Base-by-base conservation (phyloP, 2,329 filamentous ascomycete genomes). In the Paecilomyces fulvus region DNA sequence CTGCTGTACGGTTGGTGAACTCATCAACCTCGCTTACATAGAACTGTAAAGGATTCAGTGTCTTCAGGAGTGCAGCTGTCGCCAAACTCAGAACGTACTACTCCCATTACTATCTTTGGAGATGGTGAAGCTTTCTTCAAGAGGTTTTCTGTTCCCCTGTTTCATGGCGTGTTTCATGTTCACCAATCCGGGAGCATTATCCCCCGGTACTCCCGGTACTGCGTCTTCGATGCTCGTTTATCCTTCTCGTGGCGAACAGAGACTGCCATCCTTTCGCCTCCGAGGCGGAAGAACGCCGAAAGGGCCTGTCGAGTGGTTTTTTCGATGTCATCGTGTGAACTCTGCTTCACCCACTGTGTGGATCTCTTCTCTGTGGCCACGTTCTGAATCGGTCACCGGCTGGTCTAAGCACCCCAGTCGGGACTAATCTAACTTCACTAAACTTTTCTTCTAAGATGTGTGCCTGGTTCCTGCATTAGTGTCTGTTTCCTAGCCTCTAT, bases 401-500 rank as follows among this genome's bases (percentile, higher is more conserved):
- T 49, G 48, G 48, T 12, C 23, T 49, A 11, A 23, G 48, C 48
- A 12, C 48, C 12, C 3, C 10, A 49, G 8, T 49, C 21, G 14
- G 48, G n/a, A 12, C 14, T 20, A 23, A n/a, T 21, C 14, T 20
- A 23, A n/a, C 48, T 28, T 49, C 2, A 23, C 25, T 49, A n/a
- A 49, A 49, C 21, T 49, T 49, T 23, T 25, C 52, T 55, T 49
- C 43, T 49, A 57, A 48, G 31, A 33, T 55, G 31, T 56, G 52
- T 54, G 60, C 49, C n/a, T 25, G 49, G 62, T 63, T 63, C 63
- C 64, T 67, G 63, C 57, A 61, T 58, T 61, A 64, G 61, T 37
- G 51, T 37, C 57, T 49, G 49, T 33, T 30, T n/a, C n/a, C 30
- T 14, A 20, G 10, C 21, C 48, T 25, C 10, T 12, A 49, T 49